Evolutionary conservation across 805 yeast genomes (phyloP), one percentile per base, ranked within the genome.

Genomic region (Saccharomycopsis fodiens): DNA sequence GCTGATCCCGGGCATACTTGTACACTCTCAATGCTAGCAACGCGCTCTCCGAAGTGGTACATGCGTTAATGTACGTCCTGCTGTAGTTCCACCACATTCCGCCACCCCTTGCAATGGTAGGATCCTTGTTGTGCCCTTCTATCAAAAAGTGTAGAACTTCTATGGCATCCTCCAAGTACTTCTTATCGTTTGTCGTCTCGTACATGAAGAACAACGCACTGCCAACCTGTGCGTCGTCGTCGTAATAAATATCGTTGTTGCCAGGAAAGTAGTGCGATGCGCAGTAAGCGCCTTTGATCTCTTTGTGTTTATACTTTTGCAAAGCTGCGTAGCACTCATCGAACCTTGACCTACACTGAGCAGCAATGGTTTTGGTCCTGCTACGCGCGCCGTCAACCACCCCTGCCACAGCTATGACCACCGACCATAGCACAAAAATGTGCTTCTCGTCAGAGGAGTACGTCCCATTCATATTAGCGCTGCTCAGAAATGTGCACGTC

Each of bases 191-290:
- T 1, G 86, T 78, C 15, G 78, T 85, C 55, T 80, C 86, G 56
- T 75, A 80, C 2, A 85, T 82, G 2, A 78, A 70, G 47, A 81
- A 62, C 52, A 79, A 66, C 3, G 79, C 81, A 53, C 79, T 69
- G 13, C 83, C 80, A 8, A 80, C 77, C 57, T 81, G 88, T 2
- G 87, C 88, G 57, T 80, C 82, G 56, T 81, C 88, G 56, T 81
- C 87, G 51, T 77, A 78, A 59, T 80, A 80, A 32, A 81, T 76
- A 58, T 81, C 87, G 45, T 64, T 64, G 55, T 76, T 78, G 42
- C 69, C 75, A 13, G 71, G 73, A 38, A 63, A 63, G 54, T 76
- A 72, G 55, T 72, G 76, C 2, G 80, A 75, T 1, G 83, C 84
- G 23, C 79, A 70, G 58, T 67, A 78, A 4, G 78, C 82, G 45